A percentile compares a stretch with the other conserved stretches of the same genome.
phyloP scores from a whole-genome alignment of 805 yeast genomes.

The Candida methanosorbosa region DNA sequence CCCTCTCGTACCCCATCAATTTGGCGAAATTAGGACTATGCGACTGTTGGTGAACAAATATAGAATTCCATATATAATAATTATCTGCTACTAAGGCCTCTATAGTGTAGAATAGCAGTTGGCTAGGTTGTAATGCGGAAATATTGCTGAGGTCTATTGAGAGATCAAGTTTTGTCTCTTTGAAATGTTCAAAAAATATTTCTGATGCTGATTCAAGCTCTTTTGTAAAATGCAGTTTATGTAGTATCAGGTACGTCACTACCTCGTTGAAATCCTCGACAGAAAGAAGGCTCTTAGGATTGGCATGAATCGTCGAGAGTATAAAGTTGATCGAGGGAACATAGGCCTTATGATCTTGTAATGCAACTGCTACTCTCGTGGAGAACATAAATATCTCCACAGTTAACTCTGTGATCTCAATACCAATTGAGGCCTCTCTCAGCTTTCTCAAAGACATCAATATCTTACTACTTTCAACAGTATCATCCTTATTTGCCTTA shows the following conservation, averaged over 20 bases:
- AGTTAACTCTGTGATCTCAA: slow-evolving; percentile 28
- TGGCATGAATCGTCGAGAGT: slow-evolving; percentile 13
- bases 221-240: slow-evolving; percentile 32
- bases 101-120: too few species aligned
- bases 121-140: slow-evolving; percentile 8
- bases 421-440: slow-evolving; percentile 44
- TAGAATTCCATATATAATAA: slow-evolving; percentile 24
- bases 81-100: slow-evolving; percentile 20
- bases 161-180: slow-evolving; percentile 3
- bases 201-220: slow-evolving; percentile 25
- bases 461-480: slow-evolving; percentile 8
- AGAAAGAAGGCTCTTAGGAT: not conserved
- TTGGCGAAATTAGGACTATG: slow-evolving; percentile 4
- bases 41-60: slow-evolving; percentile 11
- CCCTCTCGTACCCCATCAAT: slow-evolving; percentile 37
- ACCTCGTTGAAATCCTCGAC: slow-evolving; percentile 36
- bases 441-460: slow-evolving; percentile 38
- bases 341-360: slow-evolving; percentile 45
- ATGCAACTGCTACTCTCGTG: slow-evolving; percentile 32
- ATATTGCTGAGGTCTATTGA: slow-evolving; percentile 6
- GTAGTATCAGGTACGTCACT: slow-evolving; percentile 34
- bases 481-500: not conserved
- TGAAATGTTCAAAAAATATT: slow-evolving; percentile 4
- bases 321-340: slow-evolving; percentile 42
- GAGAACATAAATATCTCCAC: slow-evolving; percentile 41